A percentile compares a stretch with the other conserved stretches of the same genome.
Evolutionary conservation across 257 asterid genomes (phyloP).

Genomic region (Ligustrum vulgare): DNA sequence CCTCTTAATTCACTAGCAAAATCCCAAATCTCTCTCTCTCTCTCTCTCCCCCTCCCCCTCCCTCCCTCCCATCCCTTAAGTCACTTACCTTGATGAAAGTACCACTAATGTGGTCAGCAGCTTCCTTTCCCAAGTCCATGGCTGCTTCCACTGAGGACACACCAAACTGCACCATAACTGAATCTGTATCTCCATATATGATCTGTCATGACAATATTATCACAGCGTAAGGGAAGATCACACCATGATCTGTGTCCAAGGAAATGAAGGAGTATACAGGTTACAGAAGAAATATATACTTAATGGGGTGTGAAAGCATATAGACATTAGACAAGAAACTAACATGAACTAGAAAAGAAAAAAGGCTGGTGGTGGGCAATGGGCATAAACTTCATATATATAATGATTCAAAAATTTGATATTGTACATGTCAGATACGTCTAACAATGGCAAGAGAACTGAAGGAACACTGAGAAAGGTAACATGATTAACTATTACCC

Average conservation of each 20-base stretch:
- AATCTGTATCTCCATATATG: slow-evolving; percentile 99
- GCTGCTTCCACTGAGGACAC: slow-evolving; percentile 89
- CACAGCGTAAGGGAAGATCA: slow-evolving; percentile 14
- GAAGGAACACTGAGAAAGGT: background rate
- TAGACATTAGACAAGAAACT: background rate
- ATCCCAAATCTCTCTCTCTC: background rate
- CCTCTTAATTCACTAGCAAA: background rate
- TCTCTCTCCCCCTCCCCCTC: background rate
- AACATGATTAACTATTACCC: background rate
- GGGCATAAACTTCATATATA: background rate
- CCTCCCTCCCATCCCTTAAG: background rate
- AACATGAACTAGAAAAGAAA: background rate
- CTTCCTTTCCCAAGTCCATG: slow-evolving; percentile 93
- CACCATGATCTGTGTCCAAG: slow-evolving; percentile 15
- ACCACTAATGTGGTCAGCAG: slow-evolving; percentile 88
- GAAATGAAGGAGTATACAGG: background rate
- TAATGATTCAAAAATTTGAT: background rate
- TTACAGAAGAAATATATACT: background rate
- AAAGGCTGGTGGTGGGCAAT: background rate
- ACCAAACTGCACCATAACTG: slow-evolving; percentile 99
- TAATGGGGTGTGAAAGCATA: background rate
- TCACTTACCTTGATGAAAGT: slow-evolving; percentile 76
- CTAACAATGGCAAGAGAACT: background rate
- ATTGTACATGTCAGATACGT: background rate
- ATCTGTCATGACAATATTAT: slow-evolving; percentile 47